These are phyloP conservation scores for Deinandra increscens DNA, from an alignment of 129 eudicot genomes.

Conservation along the genomic window DNA sequence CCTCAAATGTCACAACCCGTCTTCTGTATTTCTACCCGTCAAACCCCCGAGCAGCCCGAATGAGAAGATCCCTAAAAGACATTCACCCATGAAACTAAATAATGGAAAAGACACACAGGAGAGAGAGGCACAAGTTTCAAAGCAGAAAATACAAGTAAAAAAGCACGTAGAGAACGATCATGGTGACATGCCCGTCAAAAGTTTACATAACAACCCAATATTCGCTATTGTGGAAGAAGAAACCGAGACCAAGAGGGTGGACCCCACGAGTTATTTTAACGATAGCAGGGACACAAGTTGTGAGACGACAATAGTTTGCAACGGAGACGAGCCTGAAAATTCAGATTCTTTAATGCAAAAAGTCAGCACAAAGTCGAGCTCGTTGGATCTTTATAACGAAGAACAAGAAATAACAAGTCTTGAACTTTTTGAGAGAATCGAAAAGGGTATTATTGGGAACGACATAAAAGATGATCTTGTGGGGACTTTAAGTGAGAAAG, in stretches of 20 bases:
- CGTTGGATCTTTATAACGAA: slow-evolving; percentile 34
- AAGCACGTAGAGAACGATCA: slow-evolving; percentile 31
- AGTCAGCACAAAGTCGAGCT: slow-evolving; percentile 44
- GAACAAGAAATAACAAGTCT: slow-evolving; percentile 44
- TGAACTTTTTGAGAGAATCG: slow-evolving; percentile 28
- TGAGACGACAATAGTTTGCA: slow-evolving; percentile 41
- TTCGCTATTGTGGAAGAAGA: slow-evolving; percentile 38
- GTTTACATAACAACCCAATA: slow-evolving; percentile 39
- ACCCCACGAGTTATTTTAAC: slow-evolving; percentile 80
- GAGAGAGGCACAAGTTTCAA: slow-evolving; percentile 46
- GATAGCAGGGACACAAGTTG: slow-evolving; percentile 66
- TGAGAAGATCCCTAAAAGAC: slow-evolving; percentile 47
- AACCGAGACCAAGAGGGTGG: slow-evolving; percentile 87
- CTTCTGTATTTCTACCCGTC: slow-evolving; percentile 83
- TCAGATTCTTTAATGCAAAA: slow-evolving; percentile 38
- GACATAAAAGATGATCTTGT: slow-evolving; percentile 23
- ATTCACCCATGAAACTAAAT: slow-evolving; percentile 47
- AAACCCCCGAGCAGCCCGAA: slow-evolving; percentile 70
- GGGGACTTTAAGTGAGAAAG: slow-evolving; percentile 39
- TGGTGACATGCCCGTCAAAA: slow-evolving; percentile 30
- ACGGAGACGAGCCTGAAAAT: slow-evolving; percentile 50
- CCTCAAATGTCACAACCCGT: slow-evolving; percentile 59
- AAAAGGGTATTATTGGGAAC: slow-evolving; percentile 33
- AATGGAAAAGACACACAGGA: slow-evolving; percentile 39
- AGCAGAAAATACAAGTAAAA: slow-evolving; percentile 35